Base-by-base conservation (phyloP, 306 rosid species). In the Spatholobus suberectus region DNA sequence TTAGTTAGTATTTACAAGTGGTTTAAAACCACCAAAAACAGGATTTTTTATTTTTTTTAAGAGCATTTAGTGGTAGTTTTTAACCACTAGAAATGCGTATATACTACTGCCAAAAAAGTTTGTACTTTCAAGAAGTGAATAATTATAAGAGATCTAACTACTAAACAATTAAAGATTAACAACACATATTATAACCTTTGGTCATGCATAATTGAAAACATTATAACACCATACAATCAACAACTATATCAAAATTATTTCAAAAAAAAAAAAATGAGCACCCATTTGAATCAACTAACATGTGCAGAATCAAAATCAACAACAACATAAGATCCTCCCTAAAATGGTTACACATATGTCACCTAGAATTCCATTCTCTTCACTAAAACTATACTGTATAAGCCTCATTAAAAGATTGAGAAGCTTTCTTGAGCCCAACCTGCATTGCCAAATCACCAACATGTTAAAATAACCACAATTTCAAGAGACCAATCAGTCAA, bases 361-460 rank as follows among this genome's bases (percentile, higher is more conserved):
- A 65, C 98, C 99, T 74, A 96, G 86, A 76, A 98, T 94, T 68
- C 99, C 99, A 81, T 79, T 91, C 85, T 94, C 99, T 87, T 96
- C 98, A 2, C 85, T 82, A 70, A 96, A 96, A 69, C 99, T 98
- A 89, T n/a, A 91, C 92, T 8, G 91, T 90, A 0, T 98, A 91
- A 40, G 99, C 99, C 87, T 96, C 99, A 10, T 88, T 85, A 75
- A 89, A 96, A 46, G 99, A 96, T 17, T 85, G 89, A 63, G 99
- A 96, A 17, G 98, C 99, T 90, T 92, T 96, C 88, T 98, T 90
- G 41, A 96, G 97, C 58, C 99, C 99, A 85, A 96, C 86, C 99
- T 96, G 90, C 46, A 46, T 77, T 55, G 47, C 34, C 38, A 47
- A 58, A 27, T 43, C 41, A 8, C 62, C 23, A 76, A 47, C n/a